These are phyloP conservation scores for Solanum chaucha DNA, from an alignment of 257 asterid species.

Conservation along the genomic window DNA sequence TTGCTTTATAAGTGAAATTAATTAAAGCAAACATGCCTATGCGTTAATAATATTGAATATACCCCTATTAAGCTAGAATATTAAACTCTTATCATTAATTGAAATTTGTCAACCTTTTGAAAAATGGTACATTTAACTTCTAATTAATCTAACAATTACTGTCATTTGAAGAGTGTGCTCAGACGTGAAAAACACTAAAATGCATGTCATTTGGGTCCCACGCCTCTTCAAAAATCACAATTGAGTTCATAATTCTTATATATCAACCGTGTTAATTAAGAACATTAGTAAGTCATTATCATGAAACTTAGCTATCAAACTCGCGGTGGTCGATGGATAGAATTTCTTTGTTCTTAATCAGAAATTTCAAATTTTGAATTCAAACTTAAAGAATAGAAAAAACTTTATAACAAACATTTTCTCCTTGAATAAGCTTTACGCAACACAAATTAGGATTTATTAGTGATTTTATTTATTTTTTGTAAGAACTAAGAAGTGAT, in stretches of 20 bases:
- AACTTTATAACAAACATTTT: no score
- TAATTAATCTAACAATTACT: background rate
- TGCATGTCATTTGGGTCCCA: background rate
- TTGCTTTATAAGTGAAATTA: background rate
- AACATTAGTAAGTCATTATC: background rate
- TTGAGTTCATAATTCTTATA: background rate
- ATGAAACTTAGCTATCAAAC: background rate
- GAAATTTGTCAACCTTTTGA: no score
- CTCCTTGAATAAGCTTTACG: background rate
- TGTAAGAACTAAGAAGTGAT: background rate
- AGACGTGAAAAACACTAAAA: background rate
- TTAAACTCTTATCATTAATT: background rate
- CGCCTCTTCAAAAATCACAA: background rate
- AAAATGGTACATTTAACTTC: background rate
- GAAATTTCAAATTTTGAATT: no score
- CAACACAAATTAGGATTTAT: background rate
- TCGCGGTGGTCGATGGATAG: no score
- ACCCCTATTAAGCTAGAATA: background rate
- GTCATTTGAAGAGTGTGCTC: background rate
- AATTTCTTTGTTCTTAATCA: no score
- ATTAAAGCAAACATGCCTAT: background rate
- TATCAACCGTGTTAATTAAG: background rate
- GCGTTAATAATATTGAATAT: background rate
- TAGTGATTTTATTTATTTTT: no score
- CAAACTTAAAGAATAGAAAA: no score